Conservation (phyloP, 2,329 filamentous ascomycete genomes). For the Pezizomycotina sp. region DNA sequence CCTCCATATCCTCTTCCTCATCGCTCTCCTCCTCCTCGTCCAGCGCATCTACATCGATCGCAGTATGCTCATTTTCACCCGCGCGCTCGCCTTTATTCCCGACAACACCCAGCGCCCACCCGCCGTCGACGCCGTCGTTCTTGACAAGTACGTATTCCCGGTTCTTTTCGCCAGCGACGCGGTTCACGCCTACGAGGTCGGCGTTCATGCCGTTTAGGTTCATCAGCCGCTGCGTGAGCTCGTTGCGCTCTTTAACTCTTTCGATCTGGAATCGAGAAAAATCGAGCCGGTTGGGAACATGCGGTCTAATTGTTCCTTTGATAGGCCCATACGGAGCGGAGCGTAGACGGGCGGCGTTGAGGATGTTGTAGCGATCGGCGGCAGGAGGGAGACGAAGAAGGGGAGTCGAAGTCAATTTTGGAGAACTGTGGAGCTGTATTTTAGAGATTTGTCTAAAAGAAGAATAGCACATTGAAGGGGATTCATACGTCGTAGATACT, state of each 20-base stretch:
- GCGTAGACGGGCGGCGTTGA: constrained; percentile 79
- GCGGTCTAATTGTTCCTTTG: constrained; percentile 81
- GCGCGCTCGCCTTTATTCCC: constrained; percentile 59
- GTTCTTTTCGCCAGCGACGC: constrained; percentile 70
- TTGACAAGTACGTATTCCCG: constrained; percentile 93
- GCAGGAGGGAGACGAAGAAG: constrained; percentile 85
- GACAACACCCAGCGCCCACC: constrained; percentile 90
- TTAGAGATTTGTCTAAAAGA: not conserved
- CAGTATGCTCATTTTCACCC: constrained; percentile 49
- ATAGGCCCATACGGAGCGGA: constrained; percentile 86
- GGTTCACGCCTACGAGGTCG: constrained; percentile 45
- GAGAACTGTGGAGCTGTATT: constrained; percentile 61
- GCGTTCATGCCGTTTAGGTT: constrained; percentile 77
- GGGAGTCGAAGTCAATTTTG: constrained; percentile 93
- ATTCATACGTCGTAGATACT: constrained; percentile 16
- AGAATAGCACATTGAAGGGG: not conserved
- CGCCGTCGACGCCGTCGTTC: constrained; percentile 85
- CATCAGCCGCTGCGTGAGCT: constrained; percentile 89
- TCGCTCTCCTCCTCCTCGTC: constrained; percentile 42
- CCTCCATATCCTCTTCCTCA: constrained; percentile 54
- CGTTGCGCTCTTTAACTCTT: constrained; percentile 77
- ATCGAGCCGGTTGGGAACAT: constrained; percentile 97
- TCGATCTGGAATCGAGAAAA: constrained; percentile 96
- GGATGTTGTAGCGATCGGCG: constrained; percentile 86
- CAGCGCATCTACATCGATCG: constrained; percentile 73